These are phyloP conservation scores for Lyophyllum shimeji DNA, from an alignment of 768 basidiomycete species.

Conservation along the genomic window DNA sequence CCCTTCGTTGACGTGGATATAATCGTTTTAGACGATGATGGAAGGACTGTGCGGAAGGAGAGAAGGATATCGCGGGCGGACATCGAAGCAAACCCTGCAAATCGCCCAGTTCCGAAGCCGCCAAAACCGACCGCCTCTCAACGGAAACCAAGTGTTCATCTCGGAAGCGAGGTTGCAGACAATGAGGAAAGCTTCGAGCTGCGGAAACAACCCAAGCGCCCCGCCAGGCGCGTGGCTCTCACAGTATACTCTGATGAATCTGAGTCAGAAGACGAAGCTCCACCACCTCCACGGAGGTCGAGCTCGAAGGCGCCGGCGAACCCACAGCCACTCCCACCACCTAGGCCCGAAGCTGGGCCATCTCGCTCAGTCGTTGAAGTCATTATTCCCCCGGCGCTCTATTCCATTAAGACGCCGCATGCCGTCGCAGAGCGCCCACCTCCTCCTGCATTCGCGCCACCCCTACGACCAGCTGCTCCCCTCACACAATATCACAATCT, in stretches of 20 bases:
- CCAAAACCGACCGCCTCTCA: neutral
- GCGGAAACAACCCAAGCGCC: constrained; percentile 27
- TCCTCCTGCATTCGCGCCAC: constrained; percentile 6
- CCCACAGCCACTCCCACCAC: constrained; percentile 9
- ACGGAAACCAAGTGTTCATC: neutral
- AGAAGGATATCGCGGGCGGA: constrained; percentile 52
- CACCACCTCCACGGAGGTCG: constrained; percentile 7
- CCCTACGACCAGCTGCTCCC: constrained; percentile 8
- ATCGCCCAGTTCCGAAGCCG: constrained; percentile 1
- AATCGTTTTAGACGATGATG: constrained; percentile 59
- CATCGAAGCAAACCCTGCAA: constrained; percentile 34
- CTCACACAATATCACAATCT: constrained; percentile 20
- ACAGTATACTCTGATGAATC: constrained; percentile 51
- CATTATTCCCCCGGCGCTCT: constrained; percentile 39
- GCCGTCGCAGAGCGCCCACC: constrained; percentile 12
- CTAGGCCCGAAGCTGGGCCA: constrained; percentile 12
- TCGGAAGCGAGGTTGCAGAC: constrained; percentile 13
- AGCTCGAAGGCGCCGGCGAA: constrained; percentile 10
- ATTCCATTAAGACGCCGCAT: constrained; percentile 24
- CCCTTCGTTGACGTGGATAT: constrained; percentile 68
- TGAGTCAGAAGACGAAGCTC: constrained; percentile 30
- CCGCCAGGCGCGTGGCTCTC: constrained; percentile 24
- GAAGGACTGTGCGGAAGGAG: constrained; percentile 59
- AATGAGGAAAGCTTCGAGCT: constrained; percentile 23
- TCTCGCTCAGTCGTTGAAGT: constrained; percentile 35